phyloP scores from a whole-genome alignment of 2,329 filamentous ascomycete species.

The Fusarium hostae region DNA sequence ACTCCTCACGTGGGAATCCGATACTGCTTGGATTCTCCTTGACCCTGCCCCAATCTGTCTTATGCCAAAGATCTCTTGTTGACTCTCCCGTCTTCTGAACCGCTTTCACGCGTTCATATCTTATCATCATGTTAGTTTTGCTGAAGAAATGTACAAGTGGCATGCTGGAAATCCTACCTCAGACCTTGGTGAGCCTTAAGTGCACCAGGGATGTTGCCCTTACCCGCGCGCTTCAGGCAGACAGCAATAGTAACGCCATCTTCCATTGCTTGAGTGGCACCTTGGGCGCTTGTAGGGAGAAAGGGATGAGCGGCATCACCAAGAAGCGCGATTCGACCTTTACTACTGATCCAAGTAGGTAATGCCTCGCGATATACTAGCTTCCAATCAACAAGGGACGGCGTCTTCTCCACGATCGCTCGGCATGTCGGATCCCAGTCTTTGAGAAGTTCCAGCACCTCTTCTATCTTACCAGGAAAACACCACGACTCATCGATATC shows the following conservation, averaged over 20 bases:
- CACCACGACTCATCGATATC: constrained; percentile 40
- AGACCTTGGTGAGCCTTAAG: constrained; percentile 27
- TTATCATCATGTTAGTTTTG: neutral
- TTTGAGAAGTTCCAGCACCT: constrained; percentile 19
- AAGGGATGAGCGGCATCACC: constrained; percentile 37
- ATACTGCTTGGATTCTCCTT: constrained; percentile 29
- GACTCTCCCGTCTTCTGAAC: constrained; percentile 39
- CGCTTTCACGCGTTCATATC: constrained; percentile 35
- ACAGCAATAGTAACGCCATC: constrained; percentile 28
- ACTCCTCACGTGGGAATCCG: constrained; percentile 32
- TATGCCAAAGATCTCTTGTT: constrained; percentile 39
- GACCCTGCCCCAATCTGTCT: constrained; percentile 35
- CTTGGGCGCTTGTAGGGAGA: constrained; percentile 34
- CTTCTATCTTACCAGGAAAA: constrained; percentile 31
- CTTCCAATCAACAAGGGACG: constrained; percentile 29
- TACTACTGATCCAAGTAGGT: constrained; percentile 26
- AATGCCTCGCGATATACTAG: constrained; percentile 32
- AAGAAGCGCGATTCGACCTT: constrained; percentile 11
- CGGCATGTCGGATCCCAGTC: constrained; percentile 22
- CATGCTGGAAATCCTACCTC: neutral
- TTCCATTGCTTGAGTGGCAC: constrained; percentile 36
- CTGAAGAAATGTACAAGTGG: accelerated
- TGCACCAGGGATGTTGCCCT: constrained; percentile 21
- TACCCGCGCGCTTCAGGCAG: constrained; percentile 15
- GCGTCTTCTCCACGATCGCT: constrained; percentile 37